Conservation (phyloP, 768 basidiomycete species). For the Naematelia aurantialba region DNA sequence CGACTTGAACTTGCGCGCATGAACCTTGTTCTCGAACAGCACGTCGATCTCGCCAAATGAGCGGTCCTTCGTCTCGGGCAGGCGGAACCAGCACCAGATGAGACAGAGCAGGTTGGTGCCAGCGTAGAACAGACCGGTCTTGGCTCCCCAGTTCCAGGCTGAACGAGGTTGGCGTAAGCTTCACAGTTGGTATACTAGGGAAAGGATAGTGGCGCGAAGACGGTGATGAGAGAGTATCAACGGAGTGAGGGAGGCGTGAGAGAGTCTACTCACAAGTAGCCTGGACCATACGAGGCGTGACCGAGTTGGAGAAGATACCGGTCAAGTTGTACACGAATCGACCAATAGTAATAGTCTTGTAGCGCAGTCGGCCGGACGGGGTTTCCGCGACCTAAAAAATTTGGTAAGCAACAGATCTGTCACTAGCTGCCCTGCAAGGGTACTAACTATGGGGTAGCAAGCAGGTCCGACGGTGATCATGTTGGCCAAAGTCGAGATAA, state of each 20-base stretch:
- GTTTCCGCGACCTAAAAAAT: constrained; percentile 23
- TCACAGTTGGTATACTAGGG: too few relatives aligned
- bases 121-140: constrained; percentile 27
- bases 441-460: constrained; percentile 24
- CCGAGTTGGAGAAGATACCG: constrained; percentile 27
- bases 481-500: constrained; percentile 32
- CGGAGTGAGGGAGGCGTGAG: constrained; percentile 6
- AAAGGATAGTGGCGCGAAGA: too few relatives aligned
- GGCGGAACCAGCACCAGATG: constrained; percentile 29
- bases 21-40: constrained; percentile 38
- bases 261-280: constrained; percentile 7
- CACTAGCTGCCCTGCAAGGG: background rate
- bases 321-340: constrained; percentile 31
- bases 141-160: constrained; percentile 17
- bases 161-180: too few relatives aligned
- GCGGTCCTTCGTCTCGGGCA: constrained; percentile 31
- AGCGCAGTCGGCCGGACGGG: constrained; percentile 24
- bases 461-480: constrained; percentile 28
- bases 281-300: constrained; percentile 27
- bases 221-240: too few relatives aligned
- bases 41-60: constrained; percentile 32
- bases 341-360: constrained; percentile 46
- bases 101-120: constrained; percentile 21
- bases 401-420: background rate
- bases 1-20: constrained; percentile 40